These are phyloP conservation scores for Lachancea waltii DNA, from an alignment of 805 yeast species.

Conservation along the genomic window DNA sequence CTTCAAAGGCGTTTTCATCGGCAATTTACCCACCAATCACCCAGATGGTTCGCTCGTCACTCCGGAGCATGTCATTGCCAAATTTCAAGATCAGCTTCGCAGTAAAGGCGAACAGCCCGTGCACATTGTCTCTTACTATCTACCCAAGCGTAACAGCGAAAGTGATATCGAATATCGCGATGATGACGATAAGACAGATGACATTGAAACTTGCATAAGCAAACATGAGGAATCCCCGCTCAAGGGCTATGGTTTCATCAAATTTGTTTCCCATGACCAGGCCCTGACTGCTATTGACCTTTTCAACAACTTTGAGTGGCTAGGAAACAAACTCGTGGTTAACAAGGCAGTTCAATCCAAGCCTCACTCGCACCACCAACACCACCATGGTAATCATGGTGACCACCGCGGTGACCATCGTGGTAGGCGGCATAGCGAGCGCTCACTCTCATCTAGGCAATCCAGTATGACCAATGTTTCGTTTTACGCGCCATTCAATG, in stretches of 20 bases:
- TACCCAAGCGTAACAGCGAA: slow-evolving; percentile 22
- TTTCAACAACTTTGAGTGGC: slow-evolving; percentile 40
- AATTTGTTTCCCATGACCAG: slow-evolving; percentile 42
- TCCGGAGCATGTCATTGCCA: slow-evolving; percentile 29
- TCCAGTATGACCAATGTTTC: slow-evolving; percentile 7
- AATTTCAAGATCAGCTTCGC: slow-evolving; percentile 47
- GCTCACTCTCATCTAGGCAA: slow-evolving; percentile 9
- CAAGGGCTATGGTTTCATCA: slow-evolving; percentile 49
- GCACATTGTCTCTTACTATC: slow-evolving; percentile 25
- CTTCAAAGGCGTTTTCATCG: slow-evolving; percentile 49
- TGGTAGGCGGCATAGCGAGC: slow-evolving; percentile 10
- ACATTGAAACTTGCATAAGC: slow-evolving; percentile 9
- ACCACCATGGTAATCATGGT: slow-evolving; percentile 6
- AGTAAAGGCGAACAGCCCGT: slow-evolving; percentile 18
- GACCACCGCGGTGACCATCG: slow-evolving; percentile 4
- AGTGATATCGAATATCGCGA: slow-evolving; percentile 12
- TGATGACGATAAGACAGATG: slow-evolving; percentile 9
- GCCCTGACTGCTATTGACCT: slow-evolving; percentile 44
- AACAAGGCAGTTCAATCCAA: slow-evolving; percentile 36
- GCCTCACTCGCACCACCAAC: slow-evolving; percentile 10
- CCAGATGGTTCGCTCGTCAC: slow-evolving; percentile 28
- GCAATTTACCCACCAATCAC: slow-evolving; percentile 42
- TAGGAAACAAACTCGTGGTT: slow-evolving; percentile 21
- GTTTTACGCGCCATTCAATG: slow-evolving; percentile 7
- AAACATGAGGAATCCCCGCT: slow-evolving; percentile 17